Conservation (phyloP, 1,284 basidiomycete genomes). For the Abortiporus biennis region DNA sequence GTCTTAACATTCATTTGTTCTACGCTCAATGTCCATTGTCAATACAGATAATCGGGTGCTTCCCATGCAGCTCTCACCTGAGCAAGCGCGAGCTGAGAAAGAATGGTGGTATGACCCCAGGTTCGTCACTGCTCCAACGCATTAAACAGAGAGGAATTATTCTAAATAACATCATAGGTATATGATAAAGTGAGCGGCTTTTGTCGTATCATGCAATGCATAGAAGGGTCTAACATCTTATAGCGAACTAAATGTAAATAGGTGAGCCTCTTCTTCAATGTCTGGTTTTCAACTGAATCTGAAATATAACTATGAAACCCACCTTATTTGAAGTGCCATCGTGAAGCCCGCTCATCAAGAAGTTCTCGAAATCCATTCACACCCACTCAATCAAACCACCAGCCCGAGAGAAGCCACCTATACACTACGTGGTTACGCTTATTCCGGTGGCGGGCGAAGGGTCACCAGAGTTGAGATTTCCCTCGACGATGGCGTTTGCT, state of each 20-base stretch:
- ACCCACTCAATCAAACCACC: conserved; percentile 4
- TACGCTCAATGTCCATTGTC: not conserved
- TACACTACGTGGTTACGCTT: conserved; percentile 52
- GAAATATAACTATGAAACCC: too few relatives aligned
- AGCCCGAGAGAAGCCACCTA: conserved; percentile 26
- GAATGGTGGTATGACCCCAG: conserved; percentile 62
- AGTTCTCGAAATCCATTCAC: conserved; percentile 24
- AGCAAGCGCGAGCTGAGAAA: conserved; percentile 48
- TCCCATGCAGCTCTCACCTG: conserved; percentile 49
- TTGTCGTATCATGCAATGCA: conserved; percentile 9
- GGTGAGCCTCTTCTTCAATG: too few relatives aligned
- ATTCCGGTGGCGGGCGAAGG: conserved; percentile 60
- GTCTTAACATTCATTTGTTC: not conserved
- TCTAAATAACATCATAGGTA: conserved; percentile 25
- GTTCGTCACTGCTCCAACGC: conserved; percentile 18
- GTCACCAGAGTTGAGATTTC: conserved; percentile 58
- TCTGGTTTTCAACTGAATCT: not conserved
- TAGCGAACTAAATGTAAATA: conserved; percentile 58
- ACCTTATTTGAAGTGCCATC: conserved; percentile 35
- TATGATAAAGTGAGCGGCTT: conserved; percentile 31
- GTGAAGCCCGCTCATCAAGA: conserved; percentile 56
- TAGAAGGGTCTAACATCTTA: too few relatives aligned
- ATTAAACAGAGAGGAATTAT: not conserved
- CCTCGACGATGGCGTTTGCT: conserved; percentile 50
- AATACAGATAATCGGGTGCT: conserved; percentile 59